These are phyloP conservation scores for Mortierella claussenii DNA, from an alignment of 192 early-diverging fungal species.

Conservation along the genomic window DNA sequence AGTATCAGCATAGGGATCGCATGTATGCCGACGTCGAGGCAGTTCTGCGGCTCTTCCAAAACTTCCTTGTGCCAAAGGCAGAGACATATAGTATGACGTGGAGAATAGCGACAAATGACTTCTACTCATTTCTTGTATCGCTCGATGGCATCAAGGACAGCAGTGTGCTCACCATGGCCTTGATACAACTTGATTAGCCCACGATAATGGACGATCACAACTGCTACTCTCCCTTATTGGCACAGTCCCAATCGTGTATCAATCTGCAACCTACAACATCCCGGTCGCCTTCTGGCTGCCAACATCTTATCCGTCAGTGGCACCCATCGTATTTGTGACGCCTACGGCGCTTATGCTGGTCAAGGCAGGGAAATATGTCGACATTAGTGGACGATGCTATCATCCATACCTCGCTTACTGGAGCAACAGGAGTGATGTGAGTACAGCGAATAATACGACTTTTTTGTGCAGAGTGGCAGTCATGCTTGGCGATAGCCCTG, in stretches of 20 bases:
- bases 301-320: conserved; percentile 77
- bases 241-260: conserved; percentile 88
- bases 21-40: conserved; percentile 74
- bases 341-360: conserved; percentile 92
- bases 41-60: conserved; percentile 63
- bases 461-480: too few species aligned
- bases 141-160: too few species aligned
- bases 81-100: conserved; percentile 73
- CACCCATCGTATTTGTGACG: conserved; percentile 87
- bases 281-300: conserved; percentile 92
- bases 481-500: too few species aligned
- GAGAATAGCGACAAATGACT: too few species aligned
- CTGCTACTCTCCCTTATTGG: conserved; percentile 87
- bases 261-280: conserved; percentile 87
- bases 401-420: conserved; percentile 88
- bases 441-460: too few species aligned
- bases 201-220: conserved; percentile 67
- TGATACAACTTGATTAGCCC: conserved; percentile 44
- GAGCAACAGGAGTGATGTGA: conserved; percentile 64
- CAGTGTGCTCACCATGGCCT: too few species aligned
- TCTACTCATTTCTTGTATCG: too few species aligned
- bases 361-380: conserved; percentile 83
- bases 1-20: conserved; percentile 73
- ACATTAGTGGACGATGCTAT: conserved; percentile 81
- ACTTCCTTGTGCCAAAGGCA: conserved; percentile 68